Base-by-base conservation (phyloP, 2,329 filamentous ascomycete species). In the Paracamarosporium sp. region DNA sequence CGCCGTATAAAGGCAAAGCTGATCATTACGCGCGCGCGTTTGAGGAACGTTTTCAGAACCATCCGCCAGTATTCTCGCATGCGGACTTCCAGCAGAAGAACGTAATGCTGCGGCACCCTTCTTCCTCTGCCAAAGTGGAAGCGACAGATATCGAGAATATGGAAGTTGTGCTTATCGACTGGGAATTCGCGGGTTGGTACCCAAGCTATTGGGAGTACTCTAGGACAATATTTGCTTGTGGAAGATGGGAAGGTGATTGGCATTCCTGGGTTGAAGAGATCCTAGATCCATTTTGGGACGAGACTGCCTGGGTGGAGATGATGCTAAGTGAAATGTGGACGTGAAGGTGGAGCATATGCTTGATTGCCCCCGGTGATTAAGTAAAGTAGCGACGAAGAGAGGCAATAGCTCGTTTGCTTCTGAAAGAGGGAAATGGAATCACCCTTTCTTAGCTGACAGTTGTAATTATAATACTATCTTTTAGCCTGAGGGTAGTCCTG, bases 191-290 rank as follows among this genome's bases (percentile, higher is more conserved):
- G 20, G 75, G 76, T 30, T 79, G 73, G 76, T 76, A 76, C 60
- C 76, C 75, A 24, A 68, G 54, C 20, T 79, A 79, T 61, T 80
- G 74, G 77, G 78, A 79, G 62, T 79, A 78, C 62, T 70, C 73
- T 27, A 71, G 67, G 55, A 71, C 77, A 40, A 61, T 75, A 54
- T 72, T 69, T 63, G 64, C 63, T 40, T 71, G 67, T 48, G 69
- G 71, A 44, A 47, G 59, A 57, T 78, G 72, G 69, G 61, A 68
- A 47, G 72, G 75, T 69, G 71, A 77, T 56, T 77, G 72, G 73
- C 58, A 59, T 57, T 38, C 62, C 46, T 76, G 68, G 68, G 54
- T 77, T 41, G 65, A 67, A 15, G 61, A 65, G 44, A 68, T 69
- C 27, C 40, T 78, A 50, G 65, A 71, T 40, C 67, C 67, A 8